Conservation (phyloP, 495 filamentous ascomycete species). For the Aspergillus leporis region DNA sequence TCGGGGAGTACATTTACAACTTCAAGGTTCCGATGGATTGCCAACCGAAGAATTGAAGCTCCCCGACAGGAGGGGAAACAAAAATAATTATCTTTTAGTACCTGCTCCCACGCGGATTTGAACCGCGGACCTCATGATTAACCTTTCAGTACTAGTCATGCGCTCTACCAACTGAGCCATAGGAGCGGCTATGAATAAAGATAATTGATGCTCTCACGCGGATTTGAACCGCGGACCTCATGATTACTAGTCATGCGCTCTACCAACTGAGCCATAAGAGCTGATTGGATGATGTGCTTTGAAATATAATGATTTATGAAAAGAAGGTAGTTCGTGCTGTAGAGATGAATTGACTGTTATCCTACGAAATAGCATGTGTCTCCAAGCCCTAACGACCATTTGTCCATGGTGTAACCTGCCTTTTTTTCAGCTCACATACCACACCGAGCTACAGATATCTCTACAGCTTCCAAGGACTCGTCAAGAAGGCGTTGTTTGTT, state of each 20-base stretch:
- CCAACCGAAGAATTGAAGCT: neutral
- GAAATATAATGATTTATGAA: neutral
- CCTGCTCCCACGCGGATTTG: conserved; percentile 7
- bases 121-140: conserved; percentile 9
- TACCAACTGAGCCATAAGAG: conserved; percentile 1
- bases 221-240: conserved; percentile 10
- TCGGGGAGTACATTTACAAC: no score
- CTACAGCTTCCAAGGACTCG: no score
- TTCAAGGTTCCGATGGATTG: neutral
- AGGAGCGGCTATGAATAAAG: neutral
- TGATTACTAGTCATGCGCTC: conserved; percentile 7
- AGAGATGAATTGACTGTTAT: no score
- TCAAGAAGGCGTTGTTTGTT: no score
- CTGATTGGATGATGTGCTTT: neutral
- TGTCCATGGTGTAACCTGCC: no score
- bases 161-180: conserved; percentile 3
- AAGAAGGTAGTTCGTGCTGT: no score
- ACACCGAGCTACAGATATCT: no score
- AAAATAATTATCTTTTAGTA: neutral
- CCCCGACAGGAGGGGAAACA: neutral
- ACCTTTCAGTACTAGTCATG: neutral
- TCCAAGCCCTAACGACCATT: no score
- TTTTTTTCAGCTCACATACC: no score
- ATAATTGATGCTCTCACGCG: conserved; percentile 1
- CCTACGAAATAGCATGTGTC: no score